phyloP scores from a whole-genome alignment of 2,329 filamentous ascomycete genomes.

The Xylariaceae sp. region DNA sequence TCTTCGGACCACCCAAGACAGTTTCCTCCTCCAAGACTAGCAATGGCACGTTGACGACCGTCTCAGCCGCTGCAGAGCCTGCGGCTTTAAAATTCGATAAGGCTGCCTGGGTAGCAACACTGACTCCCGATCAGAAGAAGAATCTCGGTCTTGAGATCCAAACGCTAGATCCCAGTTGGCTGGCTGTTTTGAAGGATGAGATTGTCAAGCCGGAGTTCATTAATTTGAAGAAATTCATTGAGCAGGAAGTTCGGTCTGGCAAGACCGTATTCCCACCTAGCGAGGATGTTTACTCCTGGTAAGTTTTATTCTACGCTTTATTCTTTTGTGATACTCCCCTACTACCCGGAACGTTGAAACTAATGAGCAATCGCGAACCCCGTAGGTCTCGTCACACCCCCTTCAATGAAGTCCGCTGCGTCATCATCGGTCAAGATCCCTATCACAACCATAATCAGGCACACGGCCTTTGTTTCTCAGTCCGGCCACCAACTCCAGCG shows the following conservation, averaged over 20 bases:
- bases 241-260: slow-evolving; percentile 67
- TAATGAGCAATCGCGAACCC: not conserved
- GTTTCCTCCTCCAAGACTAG: slow-evolving; percentile 16
- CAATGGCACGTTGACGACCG: slow-evolving; percentile 18
- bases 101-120: slow-evolving; percentile 76
- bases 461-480: slow-evolving; percentile 93
- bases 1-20: slow-evolving; percentile 71
- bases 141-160: slow-evolving; percentile 87
- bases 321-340: not conserved
- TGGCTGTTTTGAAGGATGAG: slow-evolving; percentile 84
- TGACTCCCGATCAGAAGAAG: slow-evolving; percentile 77
- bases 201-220: slow-evolving; percentile 76
- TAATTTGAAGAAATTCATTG: slow-evolving; percentile 81
- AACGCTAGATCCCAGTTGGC: slow-evolving; percentile 87
- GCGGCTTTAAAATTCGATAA: slow-evolving; percentile 70
- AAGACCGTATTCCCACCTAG: slow-evolving; percentile 83
- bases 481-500: slow-evolving; percentile 80
- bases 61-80: slow-evolving; percentile 23
- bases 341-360: not conserved
- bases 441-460: slow-evolving; percentile 97
- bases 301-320: slow-evolving; percentile 27
- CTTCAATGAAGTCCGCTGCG: slow-evolving; percentile 80
- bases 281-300: slow-evolving; percentile 95
- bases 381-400: slow-evolving; percentile 91
- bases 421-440: slow-evolving; percentile 93